Conservation (phyloP, 257 asterid genomes). For the Nicotiana tabacum region DNA sequence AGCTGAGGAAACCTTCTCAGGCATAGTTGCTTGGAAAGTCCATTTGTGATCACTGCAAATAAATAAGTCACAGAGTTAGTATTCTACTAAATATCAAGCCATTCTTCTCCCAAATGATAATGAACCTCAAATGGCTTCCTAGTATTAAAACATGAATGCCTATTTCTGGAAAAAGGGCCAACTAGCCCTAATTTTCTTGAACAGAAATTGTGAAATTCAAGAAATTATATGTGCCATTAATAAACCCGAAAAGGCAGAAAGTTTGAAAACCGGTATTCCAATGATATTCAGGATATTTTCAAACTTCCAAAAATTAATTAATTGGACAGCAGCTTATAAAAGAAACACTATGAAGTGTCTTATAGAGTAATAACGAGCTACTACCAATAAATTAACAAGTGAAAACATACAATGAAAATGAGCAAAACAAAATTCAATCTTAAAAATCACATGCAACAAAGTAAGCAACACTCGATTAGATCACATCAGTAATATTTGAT, state of each 20-base stretch:
- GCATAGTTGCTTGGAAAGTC: conserved; percentile 55
- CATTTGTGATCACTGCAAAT: conserved; percentile 58
- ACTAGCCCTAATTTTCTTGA: neutral
- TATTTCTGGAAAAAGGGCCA: neutral
- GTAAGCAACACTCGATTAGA: neutral
- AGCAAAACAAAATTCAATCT: no score
- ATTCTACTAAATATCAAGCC: neutral
- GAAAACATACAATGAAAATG: no score
- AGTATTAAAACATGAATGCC: neutral
- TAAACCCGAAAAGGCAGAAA: neutral
- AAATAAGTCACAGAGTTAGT: neutral
- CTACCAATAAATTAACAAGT: no score
- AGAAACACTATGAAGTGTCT: neutral
- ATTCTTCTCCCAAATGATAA: neutral
- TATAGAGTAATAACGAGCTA: neutral
- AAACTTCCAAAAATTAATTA: neutral
- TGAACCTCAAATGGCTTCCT: neutral
- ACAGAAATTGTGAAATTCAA: neutral
- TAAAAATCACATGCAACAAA: neutral
- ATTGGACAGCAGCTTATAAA: neutral
- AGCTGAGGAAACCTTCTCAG: conserved; percentile 56
- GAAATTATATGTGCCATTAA: neutral
- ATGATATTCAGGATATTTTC: neutral
- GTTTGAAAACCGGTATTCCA: neutral
- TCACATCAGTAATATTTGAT: neutral